Evolutionary conservation across 176 grass and related monocot genomes (phyloP), one percentile per base, ranked within the genome.

Genomic region (Poa annua): DNA sequence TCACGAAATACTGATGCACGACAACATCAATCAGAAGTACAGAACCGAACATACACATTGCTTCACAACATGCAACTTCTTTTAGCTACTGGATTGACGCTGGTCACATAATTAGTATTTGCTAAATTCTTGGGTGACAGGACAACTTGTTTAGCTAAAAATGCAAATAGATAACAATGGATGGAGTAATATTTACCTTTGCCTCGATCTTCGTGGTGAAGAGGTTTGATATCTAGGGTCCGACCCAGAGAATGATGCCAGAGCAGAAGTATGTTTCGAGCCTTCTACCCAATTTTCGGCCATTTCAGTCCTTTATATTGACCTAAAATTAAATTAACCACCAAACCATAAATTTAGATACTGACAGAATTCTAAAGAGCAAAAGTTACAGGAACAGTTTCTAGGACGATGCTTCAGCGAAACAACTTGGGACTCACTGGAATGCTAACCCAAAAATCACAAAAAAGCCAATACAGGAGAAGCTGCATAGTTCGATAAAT

Each of bases 231-330:
- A 21, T 76, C 63, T 81, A 81, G 77, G 71, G 49, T 35, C 26
- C 7, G 38, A 74, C 42, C 80, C 34, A 84, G 87, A 80, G 64
- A 65, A 70, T 75, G 82, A 68, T 4, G 53, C 44, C 52, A 72
- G 32, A 34, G 53, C n/a, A 52, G 88, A 89, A 41, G 53, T 20
- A 65, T 71, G 54, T 25, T 89, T 89, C 0, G 42, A 71, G 54
- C 9, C 63, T 64, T 85, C 88, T 71, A 71, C 66, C 78, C 88
- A 89, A 71, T 76, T 76, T 77, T 81, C 83, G 54, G 54, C 77
- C 88, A 89, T 89, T 81, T 77, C 33, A 85, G 24, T 35, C 21
- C 44, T 62, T 80, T 81, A 52, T 81, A 54, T 17, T 53, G 26
- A 71, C 71, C 78, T 89, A 77, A 25, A 76, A 71, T 51, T 45